Base-by-base conservation (phyloP, 306 rosid genomes). In the Cotoneaster glaucophyllus region DNA sequence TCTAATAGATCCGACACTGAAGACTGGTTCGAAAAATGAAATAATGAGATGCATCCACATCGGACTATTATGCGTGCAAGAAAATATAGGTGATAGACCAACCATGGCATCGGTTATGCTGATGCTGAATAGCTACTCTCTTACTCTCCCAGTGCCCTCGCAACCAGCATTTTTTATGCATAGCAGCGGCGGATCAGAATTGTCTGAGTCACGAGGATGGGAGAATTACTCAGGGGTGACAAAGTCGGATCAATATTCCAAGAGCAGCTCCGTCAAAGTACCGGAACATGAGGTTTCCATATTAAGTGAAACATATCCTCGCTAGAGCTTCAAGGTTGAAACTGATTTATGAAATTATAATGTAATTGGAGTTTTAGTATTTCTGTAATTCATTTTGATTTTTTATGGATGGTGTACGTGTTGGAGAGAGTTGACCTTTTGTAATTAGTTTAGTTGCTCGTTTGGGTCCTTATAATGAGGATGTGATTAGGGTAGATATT, bases 11-110 rank as follows among this genome's bases (percentile, higher is more conserved):
- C 26, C 44, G 0, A 70, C 74, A 19, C 12, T 70, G 44, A 70
- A 28, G 24, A 48, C 15, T 28, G 44, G 62, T 50, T 28, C 44
- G 18, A 50, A 26, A 29, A 70, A 3, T 4, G 62, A 70, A 70
- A 70, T 70, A 2, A 70, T 50, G 62, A 50, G 74, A 70, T 50
- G 74, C 62, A 70, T 70, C 25, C 44, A 29, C 45, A 70, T 70
- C 21, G 44, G 74, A 9, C 28, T 70, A 1, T 28, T 70, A 5
- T 70, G 62, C 9, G 44, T 70, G 74, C 74, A 70, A 50, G 45
- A 70, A 50, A 28, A 50, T 26, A 19, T 50, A 1, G 62, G 8
- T 24, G 72, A 50, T 28, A 28, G 45, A 34, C 74, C 74, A 48
- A 28, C 74, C 62, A 29, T 70, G 62, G 25, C 62, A 1, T 70